These are phyloP conservation scores for Talinum fruticosum DNA, from an alignment of 148 eudicot species.

Conservation along the genomic window DNA sequence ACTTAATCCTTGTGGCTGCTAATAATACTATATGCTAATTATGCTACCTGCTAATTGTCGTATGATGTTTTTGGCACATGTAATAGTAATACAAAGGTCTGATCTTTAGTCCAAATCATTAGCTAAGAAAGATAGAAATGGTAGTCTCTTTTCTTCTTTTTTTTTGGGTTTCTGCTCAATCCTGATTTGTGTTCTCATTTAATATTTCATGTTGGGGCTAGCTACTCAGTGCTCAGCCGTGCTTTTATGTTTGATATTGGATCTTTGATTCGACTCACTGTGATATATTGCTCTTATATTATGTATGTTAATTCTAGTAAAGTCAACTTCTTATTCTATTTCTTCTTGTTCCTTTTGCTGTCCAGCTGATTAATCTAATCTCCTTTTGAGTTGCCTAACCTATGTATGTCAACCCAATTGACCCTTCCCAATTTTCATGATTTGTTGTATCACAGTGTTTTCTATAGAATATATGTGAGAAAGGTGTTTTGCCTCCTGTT, in stretches of 20 bases:
- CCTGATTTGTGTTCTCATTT: background rate
- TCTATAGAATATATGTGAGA: constrained; percentile 14
- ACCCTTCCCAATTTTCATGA: background rate
- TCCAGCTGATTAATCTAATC: constrained; percentile 4
- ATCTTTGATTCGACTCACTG: background rate
- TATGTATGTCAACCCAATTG: constrained; percentile 4
- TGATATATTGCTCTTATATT: background rate
- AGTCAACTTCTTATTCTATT: constrained; percentile 3
- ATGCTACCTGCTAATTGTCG: background rate
- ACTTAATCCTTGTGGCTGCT: background rate
- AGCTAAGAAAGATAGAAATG: constrained; percentile 19
- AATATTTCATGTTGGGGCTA: background rate
- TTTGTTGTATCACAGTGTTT: background rate
- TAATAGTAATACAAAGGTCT: constrained; percentile 15
- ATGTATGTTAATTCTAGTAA: background rate
- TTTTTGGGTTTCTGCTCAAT: background rate
- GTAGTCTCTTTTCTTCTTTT: constrained; percentile 2
- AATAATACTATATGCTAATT: background rate
- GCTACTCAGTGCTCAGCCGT: background rate
- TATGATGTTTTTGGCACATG: background rate
- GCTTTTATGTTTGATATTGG: no score
- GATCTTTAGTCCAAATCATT: background rate
- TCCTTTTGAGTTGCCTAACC: constrained; percentile 3
- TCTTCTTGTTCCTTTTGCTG: background rate
- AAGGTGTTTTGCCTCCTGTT: constrained; percentile 22